Conservation (phyloP, 1,284 basidiomycete species). For the Wallemia mellicola region DNA sequence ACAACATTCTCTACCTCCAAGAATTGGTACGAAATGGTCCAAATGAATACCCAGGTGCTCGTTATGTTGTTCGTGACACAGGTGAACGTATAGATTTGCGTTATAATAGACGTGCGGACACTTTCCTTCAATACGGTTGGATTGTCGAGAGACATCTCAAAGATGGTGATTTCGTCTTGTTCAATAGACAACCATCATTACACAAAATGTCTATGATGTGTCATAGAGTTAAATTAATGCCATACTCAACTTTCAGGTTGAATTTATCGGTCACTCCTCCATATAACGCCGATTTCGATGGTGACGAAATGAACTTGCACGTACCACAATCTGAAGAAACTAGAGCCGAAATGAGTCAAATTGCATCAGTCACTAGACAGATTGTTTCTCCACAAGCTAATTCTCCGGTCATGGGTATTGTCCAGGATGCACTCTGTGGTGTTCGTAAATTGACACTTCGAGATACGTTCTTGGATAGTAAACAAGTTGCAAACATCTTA, state of each 20-base stretch:
- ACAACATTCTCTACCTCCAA: constrained; percentile 83
- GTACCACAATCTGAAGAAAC: constrained; percentile 97
- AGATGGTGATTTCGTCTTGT: constrained; percentile 90
- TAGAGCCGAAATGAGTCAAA: constrained; percentile 86
- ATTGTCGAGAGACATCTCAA: constrained; percentile 92
- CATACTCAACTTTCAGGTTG: constrained; percentile 43
- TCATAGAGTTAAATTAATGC: constrained; percentile 90
- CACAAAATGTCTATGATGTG: constrained; percentile 99
- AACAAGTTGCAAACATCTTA: constrained; percentile 79
- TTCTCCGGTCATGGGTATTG: constrained; percentile 99
- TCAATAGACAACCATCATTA: constrained; percentile 92
- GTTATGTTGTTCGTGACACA: constrained; percentile 91
- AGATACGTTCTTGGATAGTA: constrained; percentile 79
- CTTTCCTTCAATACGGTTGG: constrained; percentile 93
- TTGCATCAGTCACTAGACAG: constrained; percentile 95
- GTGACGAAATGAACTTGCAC: constrained; percentile 99
- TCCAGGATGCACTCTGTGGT: constrained; percentile 94
- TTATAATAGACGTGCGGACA: constrained; percentile 93
- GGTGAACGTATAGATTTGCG: constrained; percentile 92
- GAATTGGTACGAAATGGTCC: constrained; percentile 92
- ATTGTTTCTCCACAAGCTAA: constrained; percentile 98
- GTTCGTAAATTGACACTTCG: constrained; percentile 90
- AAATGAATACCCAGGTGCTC: constrained; percentile 75
- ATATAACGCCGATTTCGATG: constrained; percentile 95
- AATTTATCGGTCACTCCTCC: constrained; percentile 30